Evolutionary conservation across 306 rosid genomes (phyloP).

Genomic region (Hylodesmum podocarpum): DNA sequence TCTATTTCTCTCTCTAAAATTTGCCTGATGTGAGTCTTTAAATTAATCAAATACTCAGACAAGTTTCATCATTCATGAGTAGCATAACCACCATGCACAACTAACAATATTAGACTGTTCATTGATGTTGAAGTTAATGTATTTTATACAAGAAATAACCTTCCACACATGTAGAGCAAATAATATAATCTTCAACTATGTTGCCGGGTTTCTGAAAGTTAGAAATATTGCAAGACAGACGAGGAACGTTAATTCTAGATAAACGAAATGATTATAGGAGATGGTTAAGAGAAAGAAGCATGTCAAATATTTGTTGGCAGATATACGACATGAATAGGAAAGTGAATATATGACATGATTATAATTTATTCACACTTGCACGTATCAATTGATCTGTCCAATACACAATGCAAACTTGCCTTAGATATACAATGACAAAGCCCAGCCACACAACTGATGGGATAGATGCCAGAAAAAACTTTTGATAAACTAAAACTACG

Average conservation of each 20-base stretch:
- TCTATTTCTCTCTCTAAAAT: too few relatives aligned
- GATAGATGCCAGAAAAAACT: constrained; percentile 21
- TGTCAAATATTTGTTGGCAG: background rate
- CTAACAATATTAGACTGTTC: background rate
- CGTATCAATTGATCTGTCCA: background rate
- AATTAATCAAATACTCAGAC: too few relatives aligned
- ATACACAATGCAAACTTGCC: constrained; percentile 18
- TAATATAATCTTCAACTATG: background rate
- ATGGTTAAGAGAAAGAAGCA: background rate
- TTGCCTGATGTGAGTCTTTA: too few relatives aligned
- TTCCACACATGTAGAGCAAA: background rate
- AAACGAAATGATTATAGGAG: background rate
- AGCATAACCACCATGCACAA: background rate
- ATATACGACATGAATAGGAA: background rate
- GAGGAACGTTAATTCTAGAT: background rate
- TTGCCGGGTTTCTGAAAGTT: background rate
- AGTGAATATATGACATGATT: background rate
- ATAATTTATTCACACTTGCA: constrained; percentile 25
- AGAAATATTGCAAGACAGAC: background rate
- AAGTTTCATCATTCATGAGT: too few relatives aligned
- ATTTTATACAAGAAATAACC: background rate
- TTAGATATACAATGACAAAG: constrained; percentile 20
- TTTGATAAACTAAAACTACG: constrained; percentile 33
- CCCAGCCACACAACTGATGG: constrained; percentile 19
- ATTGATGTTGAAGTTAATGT: background rate